phyloP scores from a whole-genome alignment of 192 early-diverging fungal species.

The Endogone sp. region DNA sequence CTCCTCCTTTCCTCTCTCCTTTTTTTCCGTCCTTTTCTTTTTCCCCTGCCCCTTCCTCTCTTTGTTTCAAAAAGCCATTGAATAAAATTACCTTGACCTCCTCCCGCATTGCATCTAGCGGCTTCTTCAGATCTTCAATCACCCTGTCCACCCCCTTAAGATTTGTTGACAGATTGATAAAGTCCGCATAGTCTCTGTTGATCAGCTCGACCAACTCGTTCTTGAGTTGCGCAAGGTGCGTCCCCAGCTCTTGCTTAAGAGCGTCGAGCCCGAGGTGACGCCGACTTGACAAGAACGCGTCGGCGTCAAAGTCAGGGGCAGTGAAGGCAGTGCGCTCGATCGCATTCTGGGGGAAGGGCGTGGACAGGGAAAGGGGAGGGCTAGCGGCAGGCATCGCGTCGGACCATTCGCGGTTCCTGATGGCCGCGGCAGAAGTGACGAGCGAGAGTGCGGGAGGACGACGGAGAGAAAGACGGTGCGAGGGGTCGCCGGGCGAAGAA shows the following conservation, averaged over 20 bases:
- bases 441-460: no score
- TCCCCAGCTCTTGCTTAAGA: conserved; percentile 57
- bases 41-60: no score
- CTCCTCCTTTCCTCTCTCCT: no score
- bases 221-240: conserved; percentile 57
- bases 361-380: background rate
- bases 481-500: background rate
- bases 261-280: conserved; percentile 64
- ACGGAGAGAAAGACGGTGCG: background rate
- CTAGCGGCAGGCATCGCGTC: no score
- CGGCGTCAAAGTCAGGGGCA: conserved; percentile 46
- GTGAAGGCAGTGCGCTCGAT: conserved; percentile 25
- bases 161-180: conserved; percentile 76
- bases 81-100: conserved; percentile 54
- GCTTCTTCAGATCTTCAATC: conserved; percentile 53
- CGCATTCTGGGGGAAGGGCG: conserved; percentile 16
- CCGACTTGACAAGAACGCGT: conserved; percentile 57
- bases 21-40: no score
- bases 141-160: conserved; percentile 69
- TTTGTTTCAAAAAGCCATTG: no score
- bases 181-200: conserved; percentile 77
- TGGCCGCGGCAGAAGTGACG: no score
- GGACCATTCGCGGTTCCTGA: no score
- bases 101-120: conserved; percentile 54
- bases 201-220: conserved; percentile 74